phyloP scores from a whole-genome alignment of 2,329 filamentous ascomycete genomes.

The Sporothrix sp. region DNA sequence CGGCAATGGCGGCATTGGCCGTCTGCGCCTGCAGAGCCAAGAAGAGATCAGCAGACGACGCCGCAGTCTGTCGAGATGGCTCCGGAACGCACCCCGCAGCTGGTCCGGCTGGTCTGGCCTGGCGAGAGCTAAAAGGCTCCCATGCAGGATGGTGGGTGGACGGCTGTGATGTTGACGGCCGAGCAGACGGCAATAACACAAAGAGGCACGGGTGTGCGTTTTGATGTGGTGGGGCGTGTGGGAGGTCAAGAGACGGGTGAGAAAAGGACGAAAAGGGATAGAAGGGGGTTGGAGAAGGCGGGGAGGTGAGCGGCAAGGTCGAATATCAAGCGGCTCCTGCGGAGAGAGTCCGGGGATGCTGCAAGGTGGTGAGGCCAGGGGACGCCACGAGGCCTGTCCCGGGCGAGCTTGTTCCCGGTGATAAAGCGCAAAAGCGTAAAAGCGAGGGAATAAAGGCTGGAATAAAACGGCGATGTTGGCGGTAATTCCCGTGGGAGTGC shows the following conservation, averaged over 20 bases:
- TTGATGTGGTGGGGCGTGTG: neutral
- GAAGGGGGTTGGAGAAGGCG: neutral
- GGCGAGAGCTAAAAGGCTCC: neutral
- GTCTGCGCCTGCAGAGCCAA: neutral
- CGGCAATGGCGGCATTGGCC: conserved; percentile 10
- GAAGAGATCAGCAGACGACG: neutral
- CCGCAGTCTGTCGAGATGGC: neutral
- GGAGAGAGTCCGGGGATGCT: conserved; percentile 5
- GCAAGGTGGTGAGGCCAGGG: neutral
- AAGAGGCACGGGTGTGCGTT: neutral
- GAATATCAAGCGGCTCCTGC: conserved; percentile 1
- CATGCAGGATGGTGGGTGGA: neutral
- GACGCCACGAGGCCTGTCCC: conserved; percentile 1
- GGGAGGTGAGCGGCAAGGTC: neutral
- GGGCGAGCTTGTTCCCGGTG: conserved; percentile 8
- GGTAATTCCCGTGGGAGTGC: too few species aligned
- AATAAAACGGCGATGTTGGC: conserved; percentile 12
- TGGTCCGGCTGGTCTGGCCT: neutral
- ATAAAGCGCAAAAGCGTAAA: neutral
- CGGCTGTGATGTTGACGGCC: neutral
- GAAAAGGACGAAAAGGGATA: neutral
- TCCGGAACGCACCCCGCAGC: neutral
- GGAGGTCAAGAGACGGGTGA: neutral
- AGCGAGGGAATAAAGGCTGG: conserved; percentile 5
- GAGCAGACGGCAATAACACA: conserved; percentile 2